phyloP scores from a whole-genome alignment of 2,329 filamentous ascomycete species.

The Rhynchosporium secalis region DNA sequence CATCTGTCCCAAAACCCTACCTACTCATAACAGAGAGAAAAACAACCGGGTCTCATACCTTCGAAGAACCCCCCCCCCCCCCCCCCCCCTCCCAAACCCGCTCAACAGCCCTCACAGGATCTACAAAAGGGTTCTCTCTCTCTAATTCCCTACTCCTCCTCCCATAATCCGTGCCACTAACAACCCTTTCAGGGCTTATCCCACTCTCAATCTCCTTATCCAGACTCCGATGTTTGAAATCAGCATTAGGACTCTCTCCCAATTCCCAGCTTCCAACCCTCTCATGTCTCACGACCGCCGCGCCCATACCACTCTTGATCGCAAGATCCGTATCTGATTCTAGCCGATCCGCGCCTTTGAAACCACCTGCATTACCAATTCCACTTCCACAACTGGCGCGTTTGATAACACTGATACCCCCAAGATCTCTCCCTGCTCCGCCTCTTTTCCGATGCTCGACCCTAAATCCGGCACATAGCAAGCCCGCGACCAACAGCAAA shows the following conservation, averaged over 20 bases:
- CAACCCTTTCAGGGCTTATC: slow-evolving; percentile 21
- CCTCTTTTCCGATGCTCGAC: slow-evolving; percentile 18
- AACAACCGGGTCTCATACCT: too few species aligned
- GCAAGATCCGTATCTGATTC: slow-evolving; percentile 37
- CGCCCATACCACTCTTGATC: slow-evolving; percentile 34
- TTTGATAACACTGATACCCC: slow-evolving; percentile 22
- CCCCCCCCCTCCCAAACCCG: slow-evolving; percentile 27
- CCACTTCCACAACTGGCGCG: slow-evolving; percentile 17
- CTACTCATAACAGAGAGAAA: slow-evolving; percentile 5
- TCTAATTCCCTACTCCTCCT: slow-evolving; percentile 34
- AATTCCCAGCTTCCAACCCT: slow-evolving; percentile 41
- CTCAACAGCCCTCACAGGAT: slow-evolving; percentile 36
- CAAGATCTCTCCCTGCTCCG: background rate
- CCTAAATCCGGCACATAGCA: slow-evolving; percentile 34
- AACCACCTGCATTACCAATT: slow-evolving; percentile 29
- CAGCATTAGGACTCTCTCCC: slow-evolving; percentile 24
- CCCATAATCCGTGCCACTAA: slow-evolving; percentile 30
- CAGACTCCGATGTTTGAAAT: slow-evolving; percentile 20
- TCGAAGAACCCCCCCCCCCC: background rate
- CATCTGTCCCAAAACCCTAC: slow-evolving; percentile 8
- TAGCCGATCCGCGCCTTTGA: slow-evolving; percentile 39
- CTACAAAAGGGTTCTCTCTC: slow-evolving; percentile 33
- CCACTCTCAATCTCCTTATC: slow-evolving; percentile 30
- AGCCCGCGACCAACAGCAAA: slow-evolving; percentile 17
- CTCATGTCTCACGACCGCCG: slow-evolving; percentile 34